These are phyloP conservation scores for Penicillium arizonense DNA, from an alignment of 495 filamentous ascomycete species.

Conservation along the genomic window DNA sequence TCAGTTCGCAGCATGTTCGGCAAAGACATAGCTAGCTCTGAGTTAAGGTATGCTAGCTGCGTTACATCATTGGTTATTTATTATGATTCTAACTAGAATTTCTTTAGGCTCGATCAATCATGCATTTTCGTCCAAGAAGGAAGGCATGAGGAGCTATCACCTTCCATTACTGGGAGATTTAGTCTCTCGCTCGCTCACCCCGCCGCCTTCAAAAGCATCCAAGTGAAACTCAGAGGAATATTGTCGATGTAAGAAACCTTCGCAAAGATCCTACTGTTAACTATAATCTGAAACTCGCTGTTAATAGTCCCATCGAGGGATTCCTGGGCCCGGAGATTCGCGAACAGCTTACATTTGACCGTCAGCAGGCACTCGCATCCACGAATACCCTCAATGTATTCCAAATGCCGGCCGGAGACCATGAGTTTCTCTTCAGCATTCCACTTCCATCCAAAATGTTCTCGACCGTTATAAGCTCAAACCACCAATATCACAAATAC, in stretches of 20 bases:
- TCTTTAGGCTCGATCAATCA: slow-evolving; percentile 16
- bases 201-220: slow-evolving; percentile 13
- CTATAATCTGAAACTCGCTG: background rate
- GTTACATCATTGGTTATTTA: background rate
- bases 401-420: slow-evolving; percentile 17
- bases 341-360: slow-evolving; percentile 13
- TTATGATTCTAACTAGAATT: background rate
- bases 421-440: slow-evolving; percentile 26
- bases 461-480: slow-evolving; percentile 17
- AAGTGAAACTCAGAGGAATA: slow-evolving; percentile 14
- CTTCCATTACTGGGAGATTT: slow-evolving; percentile 14
- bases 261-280: background rate
- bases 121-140: slow-evolving; percentile 18
- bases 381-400: slow-evolving; percentile 21
- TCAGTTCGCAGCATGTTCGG: slow-evolving; percentile 1
- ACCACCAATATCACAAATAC: slow-evolving; percentile 23
- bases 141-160: background rate
- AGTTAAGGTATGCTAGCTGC: background rate
- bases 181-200: slow-evolving; percentile 7
- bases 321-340: background rate
- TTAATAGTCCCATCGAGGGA: background rate
- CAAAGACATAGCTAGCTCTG: background rate
- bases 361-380: slow-evolving; percentile 12
- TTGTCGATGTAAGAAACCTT: slow-evolving; percentile 13
- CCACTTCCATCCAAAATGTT: slow-evolving; percentile 8